Base-by-base conservation (phyloP, 331 rosid genomes). In the Saraca asoca region DNA sequence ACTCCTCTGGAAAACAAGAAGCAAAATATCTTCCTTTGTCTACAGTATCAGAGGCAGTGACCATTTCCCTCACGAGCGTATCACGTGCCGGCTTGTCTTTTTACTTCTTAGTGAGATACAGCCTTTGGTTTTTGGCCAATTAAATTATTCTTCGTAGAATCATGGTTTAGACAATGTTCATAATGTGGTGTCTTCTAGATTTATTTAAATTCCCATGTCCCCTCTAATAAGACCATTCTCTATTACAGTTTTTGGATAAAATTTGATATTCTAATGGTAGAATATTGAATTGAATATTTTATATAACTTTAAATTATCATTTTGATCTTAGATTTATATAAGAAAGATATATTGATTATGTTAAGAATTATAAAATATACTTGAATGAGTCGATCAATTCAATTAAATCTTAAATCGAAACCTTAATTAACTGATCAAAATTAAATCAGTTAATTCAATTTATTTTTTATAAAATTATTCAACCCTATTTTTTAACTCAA, bases 41-140 rank as follows among this genome's bases (percentile, higher is more conserved):
- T 78, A 77, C 64, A 38, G 57, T 54, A 38, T 66, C 46, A 78
- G 69, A 80, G 85, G 83, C 87, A 79, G 69, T 14, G 49, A 57
- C 80, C 85, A 75, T 80, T 62, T 11, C 71, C 54, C 64, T 68
- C 88, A 84, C 82, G 78, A 82, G 84, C 77, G 39, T 65, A 24
- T 81, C 93, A 80, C 91, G 88, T 83, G 87, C 50, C 60, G 49
- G 31, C 48, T 17, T 80, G 86, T 83, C 90, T 69, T 78, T 38
- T 71, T 58, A 68, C 90, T 69, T 78, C 43, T 71, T 58, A 68
- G 76, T 76, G 83, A 75, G 18, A 20, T 77, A 79, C 84, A 76
- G 19, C 78, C 50, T 16, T 74, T 70, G 14, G 71, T 41, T 83
- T n/a, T 71, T 75, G 58, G 63, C 61, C 62, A 9, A 74, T 80